Evolutionary conservation across 768 basidiomycete species (phyloP).

Genomic region (Kwoniella newhampshirensis): DNA sequence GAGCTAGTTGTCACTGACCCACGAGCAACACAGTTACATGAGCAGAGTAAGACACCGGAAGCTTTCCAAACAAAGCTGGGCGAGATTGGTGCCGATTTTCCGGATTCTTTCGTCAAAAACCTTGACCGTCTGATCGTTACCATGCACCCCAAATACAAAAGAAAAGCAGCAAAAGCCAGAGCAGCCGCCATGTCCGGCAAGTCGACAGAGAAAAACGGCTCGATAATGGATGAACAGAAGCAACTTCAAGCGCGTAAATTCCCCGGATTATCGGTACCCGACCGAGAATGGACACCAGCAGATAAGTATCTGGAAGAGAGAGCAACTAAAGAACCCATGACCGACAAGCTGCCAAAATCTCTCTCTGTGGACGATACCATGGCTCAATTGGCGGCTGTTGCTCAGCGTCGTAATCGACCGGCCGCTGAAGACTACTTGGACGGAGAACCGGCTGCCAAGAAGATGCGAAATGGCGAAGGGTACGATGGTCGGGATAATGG

Average conservation of each 20-base stretch:
- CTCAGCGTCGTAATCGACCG: constrained; percentile 62
- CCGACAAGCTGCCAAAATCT: constrained; percentile 35
- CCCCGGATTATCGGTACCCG: constrained; percentile 80
- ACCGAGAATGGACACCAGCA: constrained; percentile 66
- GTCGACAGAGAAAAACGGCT: constrained; percentile 13
- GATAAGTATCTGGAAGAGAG: constrained; percentile 43
- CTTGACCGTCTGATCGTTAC: constrained; percentile 91
- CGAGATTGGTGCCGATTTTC: constrained; percentile 76
- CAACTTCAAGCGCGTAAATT: constrained; percentile 76
- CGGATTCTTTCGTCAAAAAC: constrained; percentile 85
- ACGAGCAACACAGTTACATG: constrained; percentile 63
- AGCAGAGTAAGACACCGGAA: constrained; percentile 70
- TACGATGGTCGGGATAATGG: constrained; percentile 51
- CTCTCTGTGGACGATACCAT: constrained; percentile 89
- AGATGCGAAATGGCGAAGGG: constrained; percentile 59
- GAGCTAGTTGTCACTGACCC: too few species aligned
- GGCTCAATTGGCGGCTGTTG: constrained; percentile 67
- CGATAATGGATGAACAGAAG: constrained; percentile 62
- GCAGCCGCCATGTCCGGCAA: constrained; percentile 27
- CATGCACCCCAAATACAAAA: constrained; percentile 95
- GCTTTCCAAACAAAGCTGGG: constrained; percentile 79
- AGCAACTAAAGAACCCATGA: constrained; percentile 29
- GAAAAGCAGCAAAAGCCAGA: constrained; percentile 58
- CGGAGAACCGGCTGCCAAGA: constrained; percentile 59
- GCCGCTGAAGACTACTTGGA: constrained; percentile 52